phyloP scores from a whole-genome alignment of 2,329 filamentous ascomycete genomes.

The Rasamsonia emersonii region DNA sequence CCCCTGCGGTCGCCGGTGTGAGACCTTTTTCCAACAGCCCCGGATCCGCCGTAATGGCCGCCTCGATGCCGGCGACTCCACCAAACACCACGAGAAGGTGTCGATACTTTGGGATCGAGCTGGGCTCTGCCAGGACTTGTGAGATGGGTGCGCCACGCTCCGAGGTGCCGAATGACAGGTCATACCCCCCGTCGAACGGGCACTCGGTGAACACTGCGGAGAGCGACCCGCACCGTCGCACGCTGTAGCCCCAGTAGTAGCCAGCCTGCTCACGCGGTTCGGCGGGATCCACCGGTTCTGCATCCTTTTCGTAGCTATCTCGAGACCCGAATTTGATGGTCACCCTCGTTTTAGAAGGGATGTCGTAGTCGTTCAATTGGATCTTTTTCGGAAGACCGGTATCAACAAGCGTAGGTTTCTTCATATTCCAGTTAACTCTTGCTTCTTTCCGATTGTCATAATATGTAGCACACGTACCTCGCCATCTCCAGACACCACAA shows the following conservation, averaged over 20 bases:
- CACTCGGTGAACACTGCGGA: conserved; percentile 70
- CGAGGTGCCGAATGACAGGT: conserved; percentile 73
- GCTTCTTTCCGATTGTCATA: background rate
- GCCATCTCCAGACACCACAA: conserved; percentile 48
- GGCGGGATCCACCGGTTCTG: conserved; percentile 58
- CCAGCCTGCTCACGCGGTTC: conserved; percentile 65
- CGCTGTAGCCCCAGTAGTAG: conserved; percentile 79
- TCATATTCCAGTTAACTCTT: conserved; percentile 1
- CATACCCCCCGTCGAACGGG: conserved; percentile 67
- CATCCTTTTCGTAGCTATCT: conserved; percentile 27
- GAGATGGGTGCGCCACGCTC: conserved; percentile 56
- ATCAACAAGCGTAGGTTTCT: conserved; percentile 36
- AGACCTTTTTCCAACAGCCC: conserved; percentile 55
- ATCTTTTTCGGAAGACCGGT: conserved; percentile 41
- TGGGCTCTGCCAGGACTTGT: conserved; percentile 32
- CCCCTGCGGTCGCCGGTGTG: conserved; percentile 53
- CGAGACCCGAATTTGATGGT: conserved; percentile 57
- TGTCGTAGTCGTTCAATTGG: conserved; percentile 46
- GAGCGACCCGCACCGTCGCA: conserved; percentile 58
- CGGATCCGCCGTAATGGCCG: conserved; percentile 56
- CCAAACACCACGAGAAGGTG: conserved; percentile 75
- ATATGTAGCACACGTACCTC: conserved; percentile 29
- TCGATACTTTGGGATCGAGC: conserved; percentile 42
- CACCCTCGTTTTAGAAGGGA: conserved; percentile 63
- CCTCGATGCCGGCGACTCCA: conserved; percentile 70